Conservation (phyloP, 2,329 filamentous ascomycete species). For the Fragosphaeria purpurea region DNA sequence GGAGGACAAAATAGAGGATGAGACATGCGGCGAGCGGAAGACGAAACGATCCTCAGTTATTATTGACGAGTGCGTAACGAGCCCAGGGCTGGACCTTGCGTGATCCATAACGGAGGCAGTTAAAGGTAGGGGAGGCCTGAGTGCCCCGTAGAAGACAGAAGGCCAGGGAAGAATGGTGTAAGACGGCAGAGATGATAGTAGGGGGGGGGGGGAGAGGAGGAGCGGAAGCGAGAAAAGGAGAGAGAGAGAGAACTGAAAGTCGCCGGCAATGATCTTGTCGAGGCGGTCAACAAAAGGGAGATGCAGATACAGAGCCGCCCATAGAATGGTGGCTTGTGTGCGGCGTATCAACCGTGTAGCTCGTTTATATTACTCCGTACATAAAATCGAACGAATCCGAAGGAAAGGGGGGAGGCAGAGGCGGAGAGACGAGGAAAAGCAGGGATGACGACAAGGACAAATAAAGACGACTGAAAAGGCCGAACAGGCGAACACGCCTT, state of each 20-base stretch:
- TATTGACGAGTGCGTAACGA: slow-evolving; percentile 5
- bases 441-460: no score
- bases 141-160: neutral
- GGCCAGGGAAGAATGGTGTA: neutral
- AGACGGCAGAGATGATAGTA: neutral
- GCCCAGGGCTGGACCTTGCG: slow-evolving; percentile 7
- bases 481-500: neutral
- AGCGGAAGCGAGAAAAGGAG: neutral
- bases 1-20: neutral
- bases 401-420: no score
- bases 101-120: slow-evolving; percentile 9
- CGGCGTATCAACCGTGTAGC: neutral
- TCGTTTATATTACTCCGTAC: no score
- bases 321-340: neutral
- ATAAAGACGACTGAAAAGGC: no score
- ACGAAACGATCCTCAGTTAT: slow-evolving; percentile 1
- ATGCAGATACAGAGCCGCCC: neutral
- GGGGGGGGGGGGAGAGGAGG: neutral
- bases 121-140: neutral
- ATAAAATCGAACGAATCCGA: no score
- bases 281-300: slow-evolving; percentile 5
- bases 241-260: neutral
- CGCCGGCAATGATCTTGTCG: neutral
- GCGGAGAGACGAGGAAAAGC: no score
- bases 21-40: neutral